phyloP scores from a whole-genome alignment of 2,329 filamentous ascomycete species.

The Zalaria obscura region DNA sequence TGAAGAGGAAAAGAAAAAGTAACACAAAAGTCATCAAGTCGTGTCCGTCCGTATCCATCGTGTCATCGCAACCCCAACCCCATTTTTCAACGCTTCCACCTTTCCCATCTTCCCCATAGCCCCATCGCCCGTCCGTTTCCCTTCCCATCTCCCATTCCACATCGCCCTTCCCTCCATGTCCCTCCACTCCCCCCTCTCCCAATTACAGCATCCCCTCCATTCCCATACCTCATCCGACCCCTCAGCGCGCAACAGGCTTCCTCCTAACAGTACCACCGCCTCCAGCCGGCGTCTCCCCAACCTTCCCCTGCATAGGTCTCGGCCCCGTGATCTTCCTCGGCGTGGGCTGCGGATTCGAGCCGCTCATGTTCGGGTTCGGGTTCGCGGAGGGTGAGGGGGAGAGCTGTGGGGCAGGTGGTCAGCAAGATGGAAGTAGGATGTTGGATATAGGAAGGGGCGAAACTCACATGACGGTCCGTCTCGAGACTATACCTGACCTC shows the following conservation, averaged over 20 bases:
- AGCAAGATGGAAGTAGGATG: background rate
- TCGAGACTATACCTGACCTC: constrained; percentile 36
- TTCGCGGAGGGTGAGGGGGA: constrained; percentile 1
- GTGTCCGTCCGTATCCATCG: no score
- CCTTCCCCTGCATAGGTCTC: constrained; percentile 30
- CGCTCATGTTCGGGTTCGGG: background rate
- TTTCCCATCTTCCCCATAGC: no score
- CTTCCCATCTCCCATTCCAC: no score
- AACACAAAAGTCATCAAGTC: no score
- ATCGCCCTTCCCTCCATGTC: no score
- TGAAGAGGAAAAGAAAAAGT: no score
- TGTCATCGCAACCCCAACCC: no score
- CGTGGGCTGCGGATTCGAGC: constrained; percentile 9
- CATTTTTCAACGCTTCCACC: no score
- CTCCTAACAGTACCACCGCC: constrained; percentile 9
- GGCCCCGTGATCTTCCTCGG: constrained; percentile 32
- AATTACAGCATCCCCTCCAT: no score
- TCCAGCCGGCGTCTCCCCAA: background rate
- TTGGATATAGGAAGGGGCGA: background rate
- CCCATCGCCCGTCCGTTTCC: no score
- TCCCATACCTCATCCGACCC: no score
- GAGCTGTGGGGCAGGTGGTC: constrained; percentile 1
- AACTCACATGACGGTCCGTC: constrained; percentile 24
- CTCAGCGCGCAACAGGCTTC: constrained; percentile 7
- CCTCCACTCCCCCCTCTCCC: no score